A percentile compares a stretch with the other conserved stretches of the same genome.
These are phyloP conservation scores for Ambrosiella cleistominuta DNA, from an alignment of 2,329 filamentous ascomycete genomes.

Conservation along the genomic window DNA sequence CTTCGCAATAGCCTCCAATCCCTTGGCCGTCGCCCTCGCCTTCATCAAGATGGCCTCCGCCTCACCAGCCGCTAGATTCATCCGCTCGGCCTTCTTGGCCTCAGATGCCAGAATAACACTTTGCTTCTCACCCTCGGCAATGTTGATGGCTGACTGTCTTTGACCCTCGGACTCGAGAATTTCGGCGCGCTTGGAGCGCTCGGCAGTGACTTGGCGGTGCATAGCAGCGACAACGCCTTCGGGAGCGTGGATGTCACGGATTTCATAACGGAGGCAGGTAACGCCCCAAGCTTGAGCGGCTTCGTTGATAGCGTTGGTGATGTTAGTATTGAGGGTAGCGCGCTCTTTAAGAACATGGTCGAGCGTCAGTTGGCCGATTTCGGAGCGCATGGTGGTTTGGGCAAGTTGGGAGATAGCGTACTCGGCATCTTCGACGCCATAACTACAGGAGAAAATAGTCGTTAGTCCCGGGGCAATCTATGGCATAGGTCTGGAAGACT, in stretches of 20 bases:
- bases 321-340: conserved; percentile 89
- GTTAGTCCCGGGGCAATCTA: not conserved
- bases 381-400: conserved; percentile 96
- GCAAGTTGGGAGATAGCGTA: conserved; percentile 97
- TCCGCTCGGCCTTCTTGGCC: conserved; percentile 72
- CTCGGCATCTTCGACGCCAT: conserved; percentile 95
- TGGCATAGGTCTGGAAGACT: not conserved
- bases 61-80: conserved; percentile 85
- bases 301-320: conserved; percentile 97
- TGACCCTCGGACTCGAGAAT: conserved; percentile 96
- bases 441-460: conserved; percentile 34
- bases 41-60: conserved; percentile 81
- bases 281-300: conserved; percentile 95
- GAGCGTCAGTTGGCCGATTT: conserved; percentile 89
- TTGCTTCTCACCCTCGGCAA: conserved; percentile 94
- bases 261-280: conserved; percentile 90
- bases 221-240: conserved; percentile 88
- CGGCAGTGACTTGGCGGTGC: conserved; percentile 94
- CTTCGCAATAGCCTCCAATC: conserved; percentile 71
- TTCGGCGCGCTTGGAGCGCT: conserved; percentile 92
- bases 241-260: conserved; percentile 92
- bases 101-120: conserved; percentile 91
- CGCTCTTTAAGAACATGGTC: conserved; percentile 97
- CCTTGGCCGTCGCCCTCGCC: conserved; percentile 67
- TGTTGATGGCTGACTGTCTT: conserved; percentile 94